phyloP scores from a whole-genome alignment of 2,329 filamentous ascomycete species.

The Dichotomopilus funicola region DNA sequence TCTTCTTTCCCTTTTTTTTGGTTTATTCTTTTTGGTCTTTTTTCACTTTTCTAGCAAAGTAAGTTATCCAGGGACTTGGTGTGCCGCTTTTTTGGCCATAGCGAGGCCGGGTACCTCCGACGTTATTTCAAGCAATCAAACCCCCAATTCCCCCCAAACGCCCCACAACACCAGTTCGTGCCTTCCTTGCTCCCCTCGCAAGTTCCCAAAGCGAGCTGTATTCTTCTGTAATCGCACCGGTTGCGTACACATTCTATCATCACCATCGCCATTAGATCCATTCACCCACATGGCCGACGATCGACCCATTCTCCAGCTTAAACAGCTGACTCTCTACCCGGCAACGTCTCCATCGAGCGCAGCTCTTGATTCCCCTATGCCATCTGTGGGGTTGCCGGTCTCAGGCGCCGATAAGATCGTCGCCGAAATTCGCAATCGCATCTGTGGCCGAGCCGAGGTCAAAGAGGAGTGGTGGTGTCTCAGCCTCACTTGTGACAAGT shows the following conservation, averaged over 20 bases:
- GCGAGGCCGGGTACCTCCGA: too few species aligned
- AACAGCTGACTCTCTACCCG: background rate
- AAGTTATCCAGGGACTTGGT: too few species aligned
- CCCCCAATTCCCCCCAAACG: background rate
- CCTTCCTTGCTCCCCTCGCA: background rate
- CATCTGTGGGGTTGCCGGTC: background rate
- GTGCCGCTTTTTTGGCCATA: too few species aligned
- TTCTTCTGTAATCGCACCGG: background rate
- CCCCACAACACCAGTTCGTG: background rate
- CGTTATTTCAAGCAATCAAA: too few species aligned
- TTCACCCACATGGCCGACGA: background rate
- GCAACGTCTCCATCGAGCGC: background rate
- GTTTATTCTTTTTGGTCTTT: too few species aligned
- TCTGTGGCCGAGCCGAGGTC: background rate
- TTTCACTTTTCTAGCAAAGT: too few species aligned
- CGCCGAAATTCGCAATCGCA: background rate
- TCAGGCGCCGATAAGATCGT: background rate
- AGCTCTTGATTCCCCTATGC: background rate
- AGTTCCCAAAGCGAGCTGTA: background rate
- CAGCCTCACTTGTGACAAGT: background rate
- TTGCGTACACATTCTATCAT: background rate
- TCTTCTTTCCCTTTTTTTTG: too few species aligned
- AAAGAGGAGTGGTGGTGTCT: background rate
- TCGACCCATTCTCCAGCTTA: background rate
- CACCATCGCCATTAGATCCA: background rate